Evolutionary conservation across 2,329 filamentous ascomycete species (phyloP).

Genomic region (Pochonia chlamydosporia): DNA sequence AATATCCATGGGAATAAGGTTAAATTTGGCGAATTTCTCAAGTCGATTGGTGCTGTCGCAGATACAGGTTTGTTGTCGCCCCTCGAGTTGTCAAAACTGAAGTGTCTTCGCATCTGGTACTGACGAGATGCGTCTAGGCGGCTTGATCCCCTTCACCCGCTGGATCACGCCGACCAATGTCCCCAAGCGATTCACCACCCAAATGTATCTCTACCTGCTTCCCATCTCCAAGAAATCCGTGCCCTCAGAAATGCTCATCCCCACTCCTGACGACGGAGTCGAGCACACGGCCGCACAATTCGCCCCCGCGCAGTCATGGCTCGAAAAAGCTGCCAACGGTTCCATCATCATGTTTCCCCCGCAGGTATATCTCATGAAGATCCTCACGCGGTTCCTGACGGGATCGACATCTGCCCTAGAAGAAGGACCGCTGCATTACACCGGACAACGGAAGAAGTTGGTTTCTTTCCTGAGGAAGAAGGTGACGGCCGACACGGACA

Average conservation of each 20-base stretch:
- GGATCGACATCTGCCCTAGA: conserved; percentile 22
- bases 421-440: conserved; percentile 29
- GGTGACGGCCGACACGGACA: conserved; percentile 35
- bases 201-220: conserved; percentile 94
- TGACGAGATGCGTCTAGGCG: conserved; percentile 33
- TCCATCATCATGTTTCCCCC: conserved; percentile 86
- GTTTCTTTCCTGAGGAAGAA: conserved; percentile 43
- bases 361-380: conserved; percentile 68
- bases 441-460: conserved; percentile 45
- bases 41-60: conserved; percentile 47
- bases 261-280: conserved; percentile 63
- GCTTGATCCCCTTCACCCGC: conserved; percentile 75
- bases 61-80: conserved; percentile 53
- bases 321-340: conserved; percentile 54
- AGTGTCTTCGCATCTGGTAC: neutral
- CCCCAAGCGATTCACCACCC: conserved; percentile 79
- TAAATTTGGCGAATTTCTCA: conserved; percentile 62
- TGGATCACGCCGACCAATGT: conserved; percentile 80
- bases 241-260: conserved; percentile 50
- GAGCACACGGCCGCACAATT: conserved; percentile 73
- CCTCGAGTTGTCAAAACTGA: neutral
- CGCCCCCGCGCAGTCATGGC: conserved; percentile 63
- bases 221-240: conserved; percentile 43
- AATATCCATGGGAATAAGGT: conserved; percentile 61
- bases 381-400: conserved; percentile 49